Percentiles rank a stretch among this genome's conserved stretches.
Evolutionary conservation across 768 basidiomycete genomes (phyloP).

Genomic region (Lactarius pseudohatsudake): DNA sequence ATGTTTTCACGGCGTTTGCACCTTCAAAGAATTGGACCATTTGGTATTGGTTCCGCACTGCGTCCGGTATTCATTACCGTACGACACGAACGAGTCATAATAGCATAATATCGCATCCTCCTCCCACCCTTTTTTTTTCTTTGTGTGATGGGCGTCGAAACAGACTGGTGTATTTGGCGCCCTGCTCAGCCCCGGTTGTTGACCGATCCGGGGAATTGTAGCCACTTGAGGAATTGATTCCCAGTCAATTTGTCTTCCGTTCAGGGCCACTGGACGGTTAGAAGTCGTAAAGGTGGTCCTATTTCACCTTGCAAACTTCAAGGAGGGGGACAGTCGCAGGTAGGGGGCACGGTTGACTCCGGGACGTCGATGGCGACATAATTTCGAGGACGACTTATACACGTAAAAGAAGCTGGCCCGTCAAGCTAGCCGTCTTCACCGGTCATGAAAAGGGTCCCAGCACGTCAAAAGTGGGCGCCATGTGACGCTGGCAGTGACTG

Average conservation of each 20-base stretch:
- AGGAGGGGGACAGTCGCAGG: background rate
- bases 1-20: slow-evolving; percentile 2
- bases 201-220: background rate
- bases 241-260: background rate
- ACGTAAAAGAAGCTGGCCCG: background rate
- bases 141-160: background rate
- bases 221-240: background rate
- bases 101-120: background rate
- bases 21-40: background rate
- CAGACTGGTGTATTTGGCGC: slow-evolving; percentile 5
- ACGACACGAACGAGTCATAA: slow-evolving; percentile 1
- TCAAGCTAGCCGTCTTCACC: slow-evolving; percentile 13
- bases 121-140: background rate
- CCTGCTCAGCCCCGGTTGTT: background rate
- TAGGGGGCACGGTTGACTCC: background rate
- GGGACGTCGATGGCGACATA: background rate
- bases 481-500: slow-evolving; percentile 7
- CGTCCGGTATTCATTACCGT: slow-evolving; percentile 9
- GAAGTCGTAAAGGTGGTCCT: background rate
- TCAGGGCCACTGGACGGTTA: background rate
- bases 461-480: background rate
- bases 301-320: slow-evolving; percentile 1
- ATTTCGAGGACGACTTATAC: slow-evolving; percentile 2
- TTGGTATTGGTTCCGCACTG: slow-evolving; percentile 3
- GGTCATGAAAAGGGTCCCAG: slow-evolving; percentile 11